These are phyloP conservation scores for Ogataea hybrid DNA, from an alignment of 1,139 yeast species.

Conservation along the genomic window DNA sequence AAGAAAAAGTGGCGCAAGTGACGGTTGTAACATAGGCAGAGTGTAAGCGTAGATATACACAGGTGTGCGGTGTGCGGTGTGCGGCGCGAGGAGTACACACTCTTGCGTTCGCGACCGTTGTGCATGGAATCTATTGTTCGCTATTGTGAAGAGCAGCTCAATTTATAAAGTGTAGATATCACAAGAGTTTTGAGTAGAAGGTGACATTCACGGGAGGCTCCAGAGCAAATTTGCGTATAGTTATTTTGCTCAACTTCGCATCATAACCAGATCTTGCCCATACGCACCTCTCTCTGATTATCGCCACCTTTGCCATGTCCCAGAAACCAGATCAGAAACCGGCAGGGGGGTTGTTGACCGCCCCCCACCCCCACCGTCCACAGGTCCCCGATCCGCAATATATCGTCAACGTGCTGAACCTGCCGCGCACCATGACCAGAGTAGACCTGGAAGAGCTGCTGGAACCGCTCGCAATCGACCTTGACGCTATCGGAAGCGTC, in stretches of 20 bases:
- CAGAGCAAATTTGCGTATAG: background rate
- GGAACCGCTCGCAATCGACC: background rate
- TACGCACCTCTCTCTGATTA: background rate
- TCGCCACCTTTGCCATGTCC: slow-evolving; percentile 1
- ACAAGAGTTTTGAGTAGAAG: slow-evolving; percentile 3
- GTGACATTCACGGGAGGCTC: background rate
- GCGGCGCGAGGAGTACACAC: slow-evolving; percentile 4
- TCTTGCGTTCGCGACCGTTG: background rate
- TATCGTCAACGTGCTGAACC: slow-evolving; percentile 18
- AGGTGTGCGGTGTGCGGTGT: background rate
- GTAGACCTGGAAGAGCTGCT: slow-evolving; percentile 10
- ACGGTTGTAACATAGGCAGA: background rate
- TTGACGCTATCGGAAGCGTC: slow-evolving; percentile 4
- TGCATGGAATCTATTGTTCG: slow-evolving; percentile 7
- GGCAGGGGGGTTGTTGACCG: background rate
- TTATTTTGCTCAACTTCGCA: no score
- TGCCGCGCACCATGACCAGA: slow-evolving; percentile 13
- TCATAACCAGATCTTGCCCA: no score
- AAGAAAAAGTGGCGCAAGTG: slow-evolving; percentile 7
- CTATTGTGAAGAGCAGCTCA: slow-evolving; percentile 7
- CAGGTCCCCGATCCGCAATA: slow-evolving; percentile 1
- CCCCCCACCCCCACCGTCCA: slow-evolving; percentile 1
- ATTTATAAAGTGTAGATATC: slow-evolving; percentile 3
- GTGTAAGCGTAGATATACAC: background rate
- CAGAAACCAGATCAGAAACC: slow-evolving; percentile 1